Evolutionary conservation across 768 basidiomycete genomes (phyloP), one percentile per base, ranked within the genome.

Genomic region (Auricularia sp.): DNA sequence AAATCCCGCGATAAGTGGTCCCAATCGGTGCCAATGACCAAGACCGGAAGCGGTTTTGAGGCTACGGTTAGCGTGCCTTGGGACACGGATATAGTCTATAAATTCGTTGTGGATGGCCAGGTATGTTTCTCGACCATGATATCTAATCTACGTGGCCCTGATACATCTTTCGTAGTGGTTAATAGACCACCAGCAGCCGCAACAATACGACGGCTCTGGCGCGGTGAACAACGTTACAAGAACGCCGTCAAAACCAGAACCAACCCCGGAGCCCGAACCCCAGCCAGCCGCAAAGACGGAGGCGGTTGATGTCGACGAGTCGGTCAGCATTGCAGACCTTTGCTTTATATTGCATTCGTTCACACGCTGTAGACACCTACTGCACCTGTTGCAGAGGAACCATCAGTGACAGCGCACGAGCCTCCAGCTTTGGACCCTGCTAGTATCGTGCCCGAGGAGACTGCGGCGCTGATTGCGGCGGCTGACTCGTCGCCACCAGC

Each of bases 21-120:
- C 34, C 75, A 76, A 65, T 85, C 86, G 44, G 74, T 81, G 58
- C 80, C 74, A 65, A 83, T 90, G 66, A 75, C 76, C 33, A 86
- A 80, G 71, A 79, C 77, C 21, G 75, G 79, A 18, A 70, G 75
- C 35, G 86, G 85, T 62, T 92, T 90, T 74, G 76, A 78, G 63
- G 84, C 80, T 24, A 78, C 74, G 3, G 76, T 82, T 29, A 71
- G 75, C 61, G 76, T 91, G 36, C 86, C 87, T 1, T 90, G 83
- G 83, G 83, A 78, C 59, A 71, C 82, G 62, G 87, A 84, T 70
- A 76, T 89, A 65, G 70, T 77, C 6, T 93, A 88, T 83, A 93
- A 93, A 75, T 93, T 85, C 72, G 78, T 92, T 72, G 89, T 92
- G 63, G 91, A 93, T 71, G 86, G 85, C 42, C 70, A 3, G 18